Evolutionary conservation across 768 basidiomycete species (phyloP), one percentile per base, ranked within the genome.

Genomic region (Leccinum subtestaceum): DNA sequence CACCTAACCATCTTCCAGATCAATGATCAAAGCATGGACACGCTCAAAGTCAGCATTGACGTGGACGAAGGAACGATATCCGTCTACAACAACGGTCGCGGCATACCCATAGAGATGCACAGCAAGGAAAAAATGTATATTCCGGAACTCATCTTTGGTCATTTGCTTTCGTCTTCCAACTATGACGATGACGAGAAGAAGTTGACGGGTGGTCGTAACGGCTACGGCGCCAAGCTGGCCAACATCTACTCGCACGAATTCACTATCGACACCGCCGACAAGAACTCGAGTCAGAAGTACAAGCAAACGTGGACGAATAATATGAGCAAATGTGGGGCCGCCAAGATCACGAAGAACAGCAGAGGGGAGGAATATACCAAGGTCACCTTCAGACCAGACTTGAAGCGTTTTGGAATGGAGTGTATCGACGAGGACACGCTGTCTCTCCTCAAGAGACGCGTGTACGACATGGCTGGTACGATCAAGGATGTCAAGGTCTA

Each of bases 171-270:
- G 1, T 92, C 89, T 11, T 96, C 94, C 48, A 98, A 98, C 78
- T 98, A 96, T 68, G 96, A 99, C 73, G 97, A 99, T 66, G 90
- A 95, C 73, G 95, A 99, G 78, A 97, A 95, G 83, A 98, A 97
- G 76, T 82, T 98, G 52, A 98, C 95, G 0, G 97, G 97, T 75
- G 97, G 97, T 73, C 87, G 97, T 68, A 99, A 99, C 68, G 97
- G 97, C 69, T 98, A 93, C 68, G 97, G 97, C 66, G 97, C 97
- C 54, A 99, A 99, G 72, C 82, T 99, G 45, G 90, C 97, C 55
- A 98, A 99, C 76, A 97, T 98, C 64, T 99, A 98, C 78, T 99
- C 97, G 2, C 88, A 83, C 62, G 91, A 96, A 72, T 99, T 99
- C 75, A 93, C 87, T 10, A 81, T 99, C 67, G 97, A 99, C 66